Evolutionary conservation across 2,329 filamentous ascomycete species (phyloP), one percentile per base, ranked within the genome.

Genomic region (Ilyonectria mors-panacis): DNA sequence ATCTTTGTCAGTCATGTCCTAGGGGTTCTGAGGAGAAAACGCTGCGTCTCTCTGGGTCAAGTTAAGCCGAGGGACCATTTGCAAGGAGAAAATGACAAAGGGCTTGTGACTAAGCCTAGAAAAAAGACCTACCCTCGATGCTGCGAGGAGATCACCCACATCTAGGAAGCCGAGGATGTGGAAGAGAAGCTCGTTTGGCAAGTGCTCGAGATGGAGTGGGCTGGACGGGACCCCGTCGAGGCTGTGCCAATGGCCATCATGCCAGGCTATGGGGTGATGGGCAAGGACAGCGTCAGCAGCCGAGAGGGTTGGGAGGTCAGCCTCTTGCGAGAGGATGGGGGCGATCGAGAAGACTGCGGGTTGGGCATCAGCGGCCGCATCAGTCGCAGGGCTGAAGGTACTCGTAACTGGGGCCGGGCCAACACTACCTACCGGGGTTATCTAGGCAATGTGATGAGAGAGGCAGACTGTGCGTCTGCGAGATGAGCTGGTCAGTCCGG

Each of bases 111-210:
- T n/a, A n/a, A 33, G 42, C 37, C 33, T 28, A n/a, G 55, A 53
- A 39, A 58, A 66, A 47, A 48, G 47, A 83, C 84, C 78, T 84
- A 90, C 88, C 80, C 88, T 83, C 58, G 88, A 90, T 59, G 83
- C 83, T 67, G 84, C 81, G 59, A 90, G 79, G 66, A 90, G 77
- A 76, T 90, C 88, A 75, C 81, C 82, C 51, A 90, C 86, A 68
- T 90, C 88, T 62, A 90, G 79, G 70, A 85, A 88, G 59, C 83
- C 81, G 68, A 89, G 79, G 47, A 90, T 86, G 63, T 87, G 84
- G 68, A 87, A 83, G 59, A 90, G 77, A 30, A 90, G 77, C 78
- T 90, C 88, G 76, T 86, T 89, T 26, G 88, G 88, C 53, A 90
- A 78, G 47, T 78, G 76, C 59, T 83, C 81, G 78, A 81, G 72